phyloP scores from a whole-genome alignment of 1,139 yeast species.

The Yamadazyma songkhlaensis region DNA sequence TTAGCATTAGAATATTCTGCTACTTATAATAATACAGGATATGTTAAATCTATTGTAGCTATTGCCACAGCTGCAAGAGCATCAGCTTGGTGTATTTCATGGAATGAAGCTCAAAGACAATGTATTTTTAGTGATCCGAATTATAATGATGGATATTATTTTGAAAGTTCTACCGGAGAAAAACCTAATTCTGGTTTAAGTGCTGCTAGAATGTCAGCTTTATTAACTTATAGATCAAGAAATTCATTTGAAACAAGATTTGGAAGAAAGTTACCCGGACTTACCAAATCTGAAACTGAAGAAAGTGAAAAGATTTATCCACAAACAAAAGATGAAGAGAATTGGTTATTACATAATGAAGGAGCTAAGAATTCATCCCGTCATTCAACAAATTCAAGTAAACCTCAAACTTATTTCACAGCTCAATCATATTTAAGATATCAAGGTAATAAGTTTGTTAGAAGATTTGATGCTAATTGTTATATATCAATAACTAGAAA shows the following conservation, averaged over 20 bases:
- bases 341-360: conserved; percentile 45
- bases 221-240: conserved; percentile 86
- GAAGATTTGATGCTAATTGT: conserved; percentile 93
- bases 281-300: conserved; percentile 21
- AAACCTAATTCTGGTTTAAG: conserved; percentile 86
- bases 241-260: conserved; percentile 89
- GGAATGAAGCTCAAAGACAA: conserved; percentile 98
- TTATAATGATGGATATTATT: conserved; percentile 83
- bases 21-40: conserved; percentile 66
- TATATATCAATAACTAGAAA: conserved; percentile 91
- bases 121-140: conserved; percentile 93
- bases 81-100: conserved; percentile 97
- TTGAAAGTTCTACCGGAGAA: conserved; percentile 51
- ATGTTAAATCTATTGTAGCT: conserved; percentile 72
- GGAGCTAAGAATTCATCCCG: conserved; percentile 25
- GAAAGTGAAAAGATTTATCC: conserved; percentile 23
- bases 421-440: conserved; percentile 93
- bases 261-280: conserved; percentile 68
- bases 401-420: conserved; percentile 86
- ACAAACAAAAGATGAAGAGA: conserved; percentile 43
- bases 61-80: conserved; percentile 93
- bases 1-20: conserved; percentile 77
- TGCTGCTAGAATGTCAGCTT: conserved; percentile 97
- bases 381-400: conserved; percentile 13
- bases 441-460: conserved; percentile 87